Conservation (phyloP, 2,329 filamentous ascomycete genomes). For the Colletotrichum melonis region DNA sequence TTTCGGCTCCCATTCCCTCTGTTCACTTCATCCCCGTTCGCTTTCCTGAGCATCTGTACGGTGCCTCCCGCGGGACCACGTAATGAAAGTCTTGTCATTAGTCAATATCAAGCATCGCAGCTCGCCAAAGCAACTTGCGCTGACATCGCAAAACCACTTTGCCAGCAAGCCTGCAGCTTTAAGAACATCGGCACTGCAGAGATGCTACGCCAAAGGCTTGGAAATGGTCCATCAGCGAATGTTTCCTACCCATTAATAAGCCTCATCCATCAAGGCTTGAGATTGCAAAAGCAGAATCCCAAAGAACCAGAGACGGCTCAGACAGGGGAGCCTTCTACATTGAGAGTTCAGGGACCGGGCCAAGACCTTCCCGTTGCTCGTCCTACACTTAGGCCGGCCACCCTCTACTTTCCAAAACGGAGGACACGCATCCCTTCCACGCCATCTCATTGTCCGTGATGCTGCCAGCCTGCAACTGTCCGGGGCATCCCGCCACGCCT, state of each 20-base stretch:
- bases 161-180: background rate
- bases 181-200: background rate
- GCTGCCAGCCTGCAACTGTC: constrained; percentile 11
- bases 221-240: background rate
- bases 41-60: background rate
- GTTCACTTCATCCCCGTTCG: background rate
- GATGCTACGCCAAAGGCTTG: background rate
- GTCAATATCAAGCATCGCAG: constrained; percentile 2
- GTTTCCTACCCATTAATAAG: background rate
- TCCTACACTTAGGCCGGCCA: constrained; percentile 5
- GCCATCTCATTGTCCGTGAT: constrained; percentile 21
- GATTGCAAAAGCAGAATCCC: background rate
- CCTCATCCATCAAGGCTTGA: background rate
- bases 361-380: constrained; percentile 20
- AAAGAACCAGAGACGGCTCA: background rate
- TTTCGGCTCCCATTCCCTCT: background rate
- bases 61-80: constrained; percentile 1
- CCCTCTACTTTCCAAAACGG: constrained; percentile 26
- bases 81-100: constrained; percentile 22
- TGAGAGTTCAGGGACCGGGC: constrained; percentile 20
- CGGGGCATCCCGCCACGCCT: constrained; percentile 13
- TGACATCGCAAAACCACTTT: constrained; percentile 5
- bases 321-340: background rate
- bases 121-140: background rate
- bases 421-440: constrained; percentile 23